Percentiles rank a stretch among this genome's conserved stretches.
Evolutionary conservation across 805 yeast genomes (phyloP).

Genomic region (Schwanniomyces occidentalis): DNA sequence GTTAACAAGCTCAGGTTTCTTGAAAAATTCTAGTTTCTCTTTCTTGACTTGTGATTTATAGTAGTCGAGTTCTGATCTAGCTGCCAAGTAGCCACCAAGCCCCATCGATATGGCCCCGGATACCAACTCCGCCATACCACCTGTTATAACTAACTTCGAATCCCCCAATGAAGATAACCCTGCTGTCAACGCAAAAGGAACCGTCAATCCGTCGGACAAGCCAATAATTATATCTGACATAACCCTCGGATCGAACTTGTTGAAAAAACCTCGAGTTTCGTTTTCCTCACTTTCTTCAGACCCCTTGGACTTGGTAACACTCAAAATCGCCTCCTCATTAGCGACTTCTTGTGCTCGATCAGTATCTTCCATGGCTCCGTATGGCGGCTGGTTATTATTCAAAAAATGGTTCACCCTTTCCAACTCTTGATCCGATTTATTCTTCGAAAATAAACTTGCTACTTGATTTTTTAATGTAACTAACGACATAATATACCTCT

Average conservation of each 20-base stretch:
- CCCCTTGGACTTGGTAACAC: slow-evolving; percentile 22
- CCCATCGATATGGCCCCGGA: slow-evolving; percentile 99
- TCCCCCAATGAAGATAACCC: slow-evolving; percentile 91
- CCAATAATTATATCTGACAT: slow-evolving; percentile 94
- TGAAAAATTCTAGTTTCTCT: slow-evolving; percentile 68
- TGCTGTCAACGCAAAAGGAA: slow-evolving; percentile 98
- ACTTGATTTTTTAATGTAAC: slow-evolving; percentile 39
- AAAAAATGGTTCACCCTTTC: slow-evolving; percentile 31
- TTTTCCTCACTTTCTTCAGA: slow-evolving; percentile 25
- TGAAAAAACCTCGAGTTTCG: slow-evolving; percentile 39
- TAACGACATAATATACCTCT: slow-evolving; percentile 21
- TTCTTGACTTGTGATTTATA: slow-evolving; percentile 68
- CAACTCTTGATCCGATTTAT: slow-evolving; percentile 31
- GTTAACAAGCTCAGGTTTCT: slow-evolving; percentile 62
- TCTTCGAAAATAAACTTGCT: slow-evolving; percentile 22
- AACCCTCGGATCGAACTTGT: slow-evolving; percentile 80
- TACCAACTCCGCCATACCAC: slow-evolving; percentile 96
- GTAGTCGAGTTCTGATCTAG: slow-evolving; percentile 81
- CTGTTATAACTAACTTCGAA: slow-evolving; percentile 87
- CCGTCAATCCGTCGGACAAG: slow-evolving; percentile 91
- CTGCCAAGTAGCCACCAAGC: slow-evolving; percentile 94
- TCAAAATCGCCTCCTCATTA: slow-evolving; percentile 36
- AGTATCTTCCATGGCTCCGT: slow-evolving; percentile 32
- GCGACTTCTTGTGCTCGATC: slow-evolving; percentile 38
- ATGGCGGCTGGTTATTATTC: slow-evolving; percentile 33